Base-by-base conservation (phyloP, 345 rosid genomes). In the Melaleuca quinquenervia region DNA sequence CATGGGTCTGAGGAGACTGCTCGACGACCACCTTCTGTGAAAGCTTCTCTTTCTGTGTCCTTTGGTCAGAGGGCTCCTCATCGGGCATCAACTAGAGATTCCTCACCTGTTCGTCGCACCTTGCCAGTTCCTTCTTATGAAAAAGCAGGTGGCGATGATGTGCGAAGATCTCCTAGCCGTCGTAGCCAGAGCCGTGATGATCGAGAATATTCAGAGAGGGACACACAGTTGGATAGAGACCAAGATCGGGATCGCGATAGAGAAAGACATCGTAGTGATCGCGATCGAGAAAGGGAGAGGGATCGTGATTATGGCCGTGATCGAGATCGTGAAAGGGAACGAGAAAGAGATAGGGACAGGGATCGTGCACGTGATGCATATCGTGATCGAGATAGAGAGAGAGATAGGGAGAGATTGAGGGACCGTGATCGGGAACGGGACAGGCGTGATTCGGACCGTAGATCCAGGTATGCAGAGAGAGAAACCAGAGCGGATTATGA, bases 11-110 rank as follows among this genome's bases (percentile, higher is more conserved):
- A 97, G 80, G 99, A 97, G 85, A 95, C 96, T 44, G 99, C 99
- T 15, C 97, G 99, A 51, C 93, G 99, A 14, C 99, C 99, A 11
- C 99, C 99, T 21, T 97, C 99, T 27, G 99, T 97, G 85, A 97
- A 97, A 94, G 99, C 99, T 86, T 95, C 99, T 52, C 99, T 97
- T 83, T 97, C 99, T 29, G 99, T 97, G 78, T 97, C 99, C 54
- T 97, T 97, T 88, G 99, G 99, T 82, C 99, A 97, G 93, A 98
- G 99, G 58, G 99, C 99, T 83, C 99, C 99, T 5, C 99, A 97
- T 82, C 98, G 99, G 84, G 99, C 99, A 64, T 97, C 99, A 50
- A 97, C 99, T 78, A 91, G 99, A 91, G 99, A 95, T 89, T 97
- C 98, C 1, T 97, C 99, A 6, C 99, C 99, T 49, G 95, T 97